These are phyloP conservation scores for Chaetomium sp. DNA, from an alignment of 2,329 filamentous ascomycete species.

Conservation along the genomic window DNA sequence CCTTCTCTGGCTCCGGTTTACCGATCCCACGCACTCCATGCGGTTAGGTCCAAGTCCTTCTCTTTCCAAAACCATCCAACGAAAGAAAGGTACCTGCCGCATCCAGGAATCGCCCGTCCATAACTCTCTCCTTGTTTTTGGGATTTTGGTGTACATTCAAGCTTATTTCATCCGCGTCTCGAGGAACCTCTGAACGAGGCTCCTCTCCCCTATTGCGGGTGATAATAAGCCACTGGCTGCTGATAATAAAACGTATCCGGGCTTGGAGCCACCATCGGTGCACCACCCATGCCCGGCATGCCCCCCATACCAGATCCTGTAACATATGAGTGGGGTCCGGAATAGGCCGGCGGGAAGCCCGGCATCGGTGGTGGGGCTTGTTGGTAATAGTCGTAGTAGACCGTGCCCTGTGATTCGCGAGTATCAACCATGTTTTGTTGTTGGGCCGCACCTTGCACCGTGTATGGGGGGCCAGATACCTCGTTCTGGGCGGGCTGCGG, in stretches of 20 bases:
- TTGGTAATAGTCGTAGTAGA: conserved; percentile 86
- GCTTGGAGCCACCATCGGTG: conserved; percentile 62
- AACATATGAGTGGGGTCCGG: not conserved
- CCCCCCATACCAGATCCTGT: conserved; percentile 27
- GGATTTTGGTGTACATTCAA: no score
- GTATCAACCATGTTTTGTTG: conserved; percentile 50
- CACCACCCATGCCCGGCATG: conserved; percentile 52
- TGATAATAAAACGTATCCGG: conserved; percentile 66
- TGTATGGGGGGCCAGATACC: conserved; percentile 27
- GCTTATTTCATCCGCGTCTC: no score
- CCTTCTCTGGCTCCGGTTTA: no score
- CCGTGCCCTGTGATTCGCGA: conserved; percentile 91
- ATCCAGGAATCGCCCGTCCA: no score
- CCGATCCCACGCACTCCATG: no score
- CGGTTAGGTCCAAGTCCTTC: no score
- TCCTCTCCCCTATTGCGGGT: conserved; percentile 40
- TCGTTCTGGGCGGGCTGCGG: conserved; percentile 39
- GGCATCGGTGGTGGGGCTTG: conserved; percentile 52
- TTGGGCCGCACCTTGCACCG: conserved; percentile 44
- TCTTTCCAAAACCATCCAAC: no score
- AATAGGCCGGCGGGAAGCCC: conserved; percentile 33
- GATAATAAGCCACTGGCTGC: conserved; percentile 55
- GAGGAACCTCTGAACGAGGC: not conserved
- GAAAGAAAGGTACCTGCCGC: no score
- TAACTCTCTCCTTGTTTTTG: no score